A percentile compares a stretch with the other conserved stretches of the same genome.
Conservation (phyloP, 2,329 filamentous ascomycete species). For the Clonostachys chloroleuca region DNA sequence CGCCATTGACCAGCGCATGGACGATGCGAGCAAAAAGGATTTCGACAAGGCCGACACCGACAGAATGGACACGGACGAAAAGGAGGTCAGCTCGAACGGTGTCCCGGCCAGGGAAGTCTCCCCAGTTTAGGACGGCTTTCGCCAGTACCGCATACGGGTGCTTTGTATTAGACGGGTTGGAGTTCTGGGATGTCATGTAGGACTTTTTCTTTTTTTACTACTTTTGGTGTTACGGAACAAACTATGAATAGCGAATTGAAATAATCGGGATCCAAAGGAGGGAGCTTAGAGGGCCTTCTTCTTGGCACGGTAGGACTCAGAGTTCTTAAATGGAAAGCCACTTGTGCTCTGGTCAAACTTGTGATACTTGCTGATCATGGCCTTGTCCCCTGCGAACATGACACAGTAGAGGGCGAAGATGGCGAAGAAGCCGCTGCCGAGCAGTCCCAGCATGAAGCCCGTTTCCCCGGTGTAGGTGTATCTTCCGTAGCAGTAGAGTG, state of each 20-base stretch:
- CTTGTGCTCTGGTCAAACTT: constrained; percentile 32
- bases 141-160: no score
- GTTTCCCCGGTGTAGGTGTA: constrained; percentile 53
- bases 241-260: no score
- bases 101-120: no score
- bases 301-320: constrained; percentile 27
- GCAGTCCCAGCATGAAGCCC: constrained; percentile 55
- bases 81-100: no score
- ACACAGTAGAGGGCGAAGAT: constrained; percentile 40
- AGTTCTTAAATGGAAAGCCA: constrained; percentile 30
- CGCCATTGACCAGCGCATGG: constrained; percentile 17
- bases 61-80: no score
- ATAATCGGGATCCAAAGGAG: no score
- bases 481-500: constrained; percentile 65
- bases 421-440: constrained; percentile 52
- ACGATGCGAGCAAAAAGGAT: neutral
- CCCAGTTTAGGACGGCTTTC: no score
- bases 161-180: no score
- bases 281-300: constrained; percentile 24
- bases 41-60: no score
- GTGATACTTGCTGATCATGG: constrained; percentile 27
- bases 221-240: no score
- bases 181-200: no score
- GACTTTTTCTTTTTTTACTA: no score
- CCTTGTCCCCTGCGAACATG: constrained; percentile 29